Evolutionary conservation across 208 protist genomes (phyloP).

Genomic region (Angomonas ambiguus): DNA sequence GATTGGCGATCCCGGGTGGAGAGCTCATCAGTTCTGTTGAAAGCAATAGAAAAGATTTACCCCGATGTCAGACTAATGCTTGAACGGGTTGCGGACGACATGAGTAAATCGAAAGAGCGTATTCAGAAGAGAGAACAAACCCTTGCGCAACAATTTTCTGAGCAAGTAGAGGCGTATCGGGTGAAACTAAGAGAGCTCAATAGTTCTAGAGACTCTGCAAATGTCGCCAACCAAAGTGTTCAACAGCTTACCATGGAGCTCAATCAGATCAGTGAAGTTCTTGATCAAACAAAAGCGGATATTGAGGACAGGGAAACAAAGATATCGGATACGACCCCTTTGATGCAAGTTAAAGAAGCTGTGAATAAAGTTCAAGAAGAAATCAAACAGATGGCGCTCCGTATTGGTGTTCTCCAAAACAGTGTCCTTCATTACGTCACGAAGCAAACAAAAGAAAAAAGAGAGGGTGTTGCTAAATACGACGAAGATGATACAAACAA

Average conservation of each 20-base stretch:
- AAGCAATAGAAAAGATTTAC: constrained; percentile 88
- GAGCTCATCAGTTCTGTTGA: constrained; percentile 70
- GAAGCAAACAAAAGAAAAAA: constrained; percentile 68
- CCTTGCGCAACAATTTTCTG: constrained; percentile 86
- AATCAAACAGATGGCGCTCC: constrained; percentile 87
- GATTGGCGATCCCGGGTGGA: constrained; percentile 86
- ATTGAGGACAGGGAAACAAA: constrained; percentile 84
- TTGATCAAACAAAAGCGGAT: constrained; percentile 82
- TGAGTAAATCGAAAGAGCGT: constrained; percentile 82
- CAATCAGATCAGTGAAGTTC: constrained; percentile 80
- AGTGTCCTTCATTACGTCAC: constrained; percentile 85
- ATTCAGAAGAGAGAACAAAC: constrained; percentile 89
- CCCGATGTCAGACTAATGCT: constrained; percentile 86
- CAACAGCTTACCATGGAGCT: constrained; percentile 86
- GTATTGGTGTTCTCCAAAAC: constrained; percentile 87
- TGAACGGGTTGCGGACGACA: constrained; percentile 67
- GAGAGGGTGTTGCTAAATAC: constrained; percentile 25
- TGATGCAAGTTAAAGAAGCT: constrained; percentile 88
- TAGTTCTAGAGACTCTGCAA: constrained; percentile 67
- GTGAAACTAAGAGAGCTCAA: constrained; percentile 86
- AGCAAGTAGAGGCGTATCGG: constrained; percentile 85
- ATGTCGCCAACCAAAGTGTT: constrained; percentile 76
- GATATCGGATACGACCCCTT: constrained; percentile 83
- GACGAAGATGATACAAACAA: constrained; percentile 13
- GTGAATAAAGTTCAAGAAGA: constrained; percentile 79